Conservation (phyloP, 768 basidiomycete species). For the Tremella mesenterica region DNA sequence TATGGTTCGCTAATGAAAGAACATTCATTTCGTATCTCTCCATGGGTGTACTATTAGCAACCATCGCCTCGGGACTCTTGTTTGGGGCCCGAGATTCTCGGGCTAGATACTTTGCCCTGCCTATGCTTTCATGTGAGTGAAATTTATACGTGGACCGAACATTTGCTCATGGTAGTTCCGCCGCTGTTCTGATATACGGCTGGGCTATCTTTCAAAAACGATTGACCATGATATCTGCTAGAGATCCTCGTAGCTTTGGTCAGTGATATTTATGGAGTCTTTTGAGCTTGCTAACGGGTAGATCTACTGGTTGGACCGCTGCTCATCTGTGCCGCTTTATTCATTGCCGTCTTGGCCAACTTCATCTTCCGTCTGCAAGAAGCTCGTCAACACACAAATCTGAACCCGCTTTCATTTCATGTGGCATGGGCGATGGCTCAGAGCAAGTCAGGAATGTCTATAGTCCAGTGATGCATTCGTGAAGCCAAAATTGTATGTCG, state of each 20-base stretch:
- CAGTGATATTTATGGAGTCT: conserved; percentile 16
- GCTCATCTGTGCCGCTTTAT: conserved; percentile 69
- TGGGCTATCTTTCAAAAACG: conserved; percentile 78
- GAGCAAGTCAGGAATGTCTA: too few species aligned
- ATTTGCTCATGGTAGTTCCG: conserved; percentile 37
- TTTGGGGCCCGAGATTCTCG: conserved; percentile 62
- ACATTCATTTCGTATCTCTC: conserved; percentile 90
- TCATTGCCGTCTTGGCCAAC: conserved; percentile 72
- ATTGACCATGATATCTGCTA: conserved; percentile 77
- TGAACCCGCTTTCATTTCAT: conserved; percentile 26
- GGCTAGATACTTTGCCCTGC: conserved; percentile 65
- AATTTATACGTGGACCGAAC: neutral
- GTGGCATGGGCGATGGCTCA: conserved; percentile 36
- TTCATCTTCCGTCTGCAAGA: conserved; percentile 32
- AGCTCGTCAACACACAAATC: conserved; percentile 16
- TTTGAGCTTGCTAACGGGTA: conserved; percentile 38
- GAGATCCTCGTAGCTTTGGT: conserved; percentile 89
- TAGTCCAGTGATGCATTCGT: too few species aligned
- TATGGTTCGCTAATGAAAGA: conserved; percentile 91
- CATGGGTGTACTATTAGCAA: conserved; percentile 70
- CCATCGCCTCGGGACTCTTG: conserved; percentile 77
- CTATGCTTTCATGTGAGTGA: conserved; percentile 69
- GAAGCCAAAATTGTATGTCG: too few species aligned
- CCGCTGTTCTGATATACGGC: conserved; percentile 62
- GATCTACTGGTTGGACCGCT: conserved; percentile 77